Percentiles rank a stretch among this genome's conserved stretches.
phyloP scores from a whole-genome alignment of 371 early-diverging fungal species.

The Capillidium rhysosporum region DNA sequence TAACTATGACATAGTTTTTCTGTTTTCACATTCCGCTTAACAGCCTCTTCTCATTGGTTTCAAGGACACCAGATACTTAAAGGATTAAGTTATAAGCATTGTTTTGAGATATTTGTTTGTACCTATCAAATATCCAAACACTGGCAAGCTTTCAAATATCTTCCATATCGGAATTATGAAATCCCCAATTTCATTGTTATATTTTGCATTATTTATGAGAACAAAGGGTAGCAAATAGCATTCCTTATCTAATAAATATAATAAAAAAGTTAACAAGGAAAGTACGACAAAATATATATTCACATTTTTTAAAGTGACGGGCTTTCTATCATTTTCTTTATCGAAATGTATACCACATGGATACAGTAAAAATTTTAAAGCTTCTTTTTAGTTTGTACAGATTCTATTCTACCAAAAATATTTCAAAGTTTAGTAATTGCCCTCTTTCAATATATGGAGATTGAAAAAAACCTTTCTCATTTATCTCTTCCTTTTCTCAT shows the following conservation, averaged over 20 bases:
- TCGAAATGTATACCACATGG: conserved; percentile 12
- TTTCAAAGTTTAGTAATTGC: not conserved
- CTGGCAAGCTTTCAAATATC: conserved; percentile 8
- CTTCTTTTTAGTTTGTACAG: not conserved
- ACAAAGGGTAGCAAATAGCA: conserved; percentile 9
- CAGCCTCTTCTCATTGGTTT: conserved; percentile 8
- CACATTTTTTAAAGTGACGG: conserved; percentile 7
- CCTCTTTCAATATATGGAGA: not conserved
- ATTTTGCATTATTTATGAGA: conserved; percentile 9
- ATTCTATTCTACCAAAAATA: not conserved
- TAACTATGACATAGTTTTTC: conserved; percentile 11
- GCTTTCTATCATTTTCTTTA: conserved; percentile 6
- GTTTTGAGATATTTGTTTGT: conserved; percentile 9
- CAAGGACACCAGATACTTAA: conserved; percentile 11
- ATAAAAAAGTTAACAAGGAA: conserved; percentile 10
- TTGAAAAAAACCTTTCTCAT: not conserved
- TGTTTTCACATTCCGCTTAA: conserved; percentile 1
- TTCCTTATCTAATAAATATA: conserved; percentile 11
- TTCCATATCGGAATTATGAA: conserved; percentile 1
- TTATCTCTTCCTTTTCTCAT: not conserved
- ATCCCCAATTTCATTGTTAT: not conserved
- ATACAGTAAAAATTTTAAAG: conserved; percentile 6
- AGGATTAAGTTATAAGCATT: conserved; percentile 9
- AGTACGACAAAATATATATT: conserved; percentile 10
- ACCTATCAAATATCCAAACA: conserved; percentile 5